phyloP scores from a whole-genome alignment of 352 stramenopile species.

The Pythium myriotylum region DNA sequence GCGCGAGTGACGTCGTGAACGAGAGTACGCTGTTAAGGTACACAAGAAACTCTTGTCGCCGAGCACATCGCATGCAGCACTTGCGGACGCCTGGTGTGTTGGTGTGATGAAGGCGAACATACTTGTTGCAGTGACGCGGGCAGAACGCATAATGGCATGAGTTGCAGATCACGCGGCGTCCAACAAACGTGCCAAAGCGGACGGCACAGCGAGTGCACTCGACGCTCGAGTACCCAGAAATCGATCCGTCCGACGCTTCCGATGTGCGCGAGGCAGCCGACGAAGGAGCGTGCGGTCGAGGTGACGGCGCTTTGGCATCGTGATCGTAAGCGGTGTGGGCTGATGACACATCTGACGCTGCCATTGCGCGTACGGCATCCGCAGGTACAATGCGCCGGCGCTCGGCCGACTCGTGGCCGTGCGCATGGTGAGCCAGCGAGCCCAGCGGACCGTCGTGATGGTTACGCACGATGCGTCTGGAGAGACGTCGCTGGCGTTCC shows the following conservation, averaged over 20 bases:
- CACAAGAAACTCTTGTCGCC: conserved; percentile 59
- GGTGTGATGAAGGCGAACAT: conserved; percentile 50
- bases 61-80: conserved; percentile 57
- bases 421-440: conserved; percentile 10
- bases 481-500: conserved; percentile 27
- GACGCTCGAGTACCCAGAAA: neutral
- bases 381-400: conserved; percentile 54
- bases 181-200: conserved; percentile 53
- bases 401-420: conserved; percentile 32
- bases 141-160: conserved; percentile 67
- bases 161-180: conserved; percentile 54
- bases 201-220: conserved; percentile 55
- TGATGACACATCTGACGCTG: conserved; percentile 1
- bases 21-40: conserved; percentile 39
- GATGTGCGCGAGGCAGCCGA: conserved; percentile 23
- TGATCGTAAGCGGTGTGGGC: neutral
- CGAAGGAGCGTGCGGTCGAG: conserved; percentile 11
- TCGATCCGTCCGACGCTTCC: conserved; percentile 9
- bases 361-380: conserved; percentile 39
- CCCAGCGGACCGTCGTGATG: conserved; percentile 15
- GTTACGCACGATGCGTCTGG: conserved; percentile 20
- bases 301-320: conserved; percentile 1
- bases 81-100: conserved; percentile 34
- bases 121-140: conserved; percentile 55
- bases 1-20: conserved; percentile 41